Base-by-base conservation (phyloP, 2,329 filamentous ascomycete genomes). In the Aspergillus flavus region DNA sequence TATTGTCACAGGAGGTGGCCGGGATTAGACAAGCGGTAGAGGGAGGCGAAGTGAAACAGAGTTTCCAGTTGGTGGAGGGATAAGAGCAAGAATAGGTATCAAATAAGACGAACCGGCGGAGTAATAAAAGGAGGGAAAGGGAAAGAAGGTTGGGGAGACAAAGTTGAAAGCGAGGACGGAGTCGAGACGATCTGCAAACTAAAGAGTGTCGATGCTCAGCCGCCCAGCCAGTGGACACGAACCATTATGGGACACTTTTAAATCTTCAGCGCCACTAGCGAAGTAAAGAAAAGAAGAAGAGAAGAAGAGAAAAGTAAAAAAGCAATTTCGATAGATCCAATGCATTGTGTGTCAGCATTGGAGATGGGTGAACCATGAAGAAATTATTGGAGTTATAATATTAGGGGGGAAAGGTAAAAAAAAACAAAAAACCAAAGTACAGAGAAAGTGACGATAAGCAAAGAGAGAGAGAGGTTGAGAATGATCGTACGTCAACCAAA, bases 1-100 rank as follows among this genome's bases (percentile, higher is more conserved):
- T 59, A 48, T 58, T 55, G 43, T 59, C 36, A 58, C 34, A 57
- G 50, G 60, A 41, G 56, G 58, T 45, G n/a, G 23, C 12, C 43
- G 36, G 43, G 53, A 36, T 41, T 36, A 48, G n/a, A 32, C 23
- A n/a, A 55, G 61, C 7, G 34, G 32, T 57, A 43, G 21, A 16
- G 28, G 28, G 19, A 39, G 21, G 52, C 19, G 34, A 55, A 14
- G 12, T 26, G 34, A 28, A 26, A 39, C 52, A 36, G 32, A 23
- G 34, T 55, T 14, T 28, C 32, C 16, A 21, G 32, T 28, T 7
- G 11, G n/a, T 30, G 28, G 26, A 56, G 36, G 19, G 52, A 34
- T 6, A 10, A 19, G 26, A 19, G 19, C 4, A 32, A 36, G 19
- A 26, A 23, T 30, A 21, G 19, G 7, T 48, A 39, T 36, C 55